phyloP scores from a whole-genome alignment of 78 protist species.

The Pelomyxa schiedti region DNA sequence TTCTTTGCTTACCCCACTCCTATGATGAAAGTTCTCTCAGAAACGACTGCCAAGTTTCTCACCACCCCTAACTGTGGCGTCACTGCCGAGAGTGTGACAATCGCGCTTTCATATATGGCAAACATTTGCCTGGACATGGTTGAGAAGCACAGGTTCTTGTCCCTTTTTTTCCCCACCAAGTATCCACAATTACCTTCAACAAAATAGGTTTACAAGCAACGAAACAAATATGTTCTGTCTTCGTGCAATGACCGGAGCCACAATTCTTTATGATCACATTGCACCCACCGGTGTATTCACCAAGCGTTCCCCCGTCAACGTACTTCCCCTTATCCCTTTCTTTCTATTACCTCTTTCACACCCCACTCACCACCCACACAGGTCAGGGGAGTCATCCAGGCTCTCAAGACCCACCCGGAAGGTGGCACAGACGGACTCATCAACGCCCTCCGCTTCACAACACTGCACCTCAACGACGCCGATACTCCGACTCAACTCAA shows the following conservation, averaged over 20 bases:
- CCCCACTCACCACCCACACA: neutral
- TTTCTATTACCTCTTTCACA: no score
- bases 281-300: constrained; percentile 58
- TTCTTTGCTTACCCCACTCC: constrained; percentile 77
- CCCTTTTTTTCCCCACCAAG: neutral
- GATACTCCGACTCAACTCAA: constrained; percentile 49
- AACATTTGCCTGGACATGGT: constrained; percentile 65
- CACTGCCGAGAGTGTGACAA: constrained; percentile 48
- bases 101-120: constrained; percentile 47
- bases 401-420: constrained; percentile 20
- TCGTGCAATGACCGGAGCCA: constrained; percentile 60
- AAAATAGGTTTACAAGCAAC: constrained; percentile 17
- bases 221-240: constrained; percentile 59
- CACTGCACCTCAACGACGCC: constrained; percentile 58
- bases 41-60: constrained; percentile 56
- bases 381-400: constrained; percentile 34
- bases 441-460: constrained; percentile 68
- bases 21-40: constrained; percentile 55
- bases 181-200: neutral
- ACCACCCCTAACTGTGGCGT: constrained; percentile 24
- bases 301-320: constrained; percentile 56
- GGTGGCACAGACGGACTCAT: constrained; percentile 42
- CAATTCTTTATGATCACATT: constrained; percentile 65
- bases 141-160: constrained; percentile 26
- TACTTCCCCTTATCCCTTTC: no score